Evolutionary conservation across 108 stramenopile species (phyloP), one percentile per base, ranked within the genome.

Genomic region (Licmophora abbreviata): DNA sequence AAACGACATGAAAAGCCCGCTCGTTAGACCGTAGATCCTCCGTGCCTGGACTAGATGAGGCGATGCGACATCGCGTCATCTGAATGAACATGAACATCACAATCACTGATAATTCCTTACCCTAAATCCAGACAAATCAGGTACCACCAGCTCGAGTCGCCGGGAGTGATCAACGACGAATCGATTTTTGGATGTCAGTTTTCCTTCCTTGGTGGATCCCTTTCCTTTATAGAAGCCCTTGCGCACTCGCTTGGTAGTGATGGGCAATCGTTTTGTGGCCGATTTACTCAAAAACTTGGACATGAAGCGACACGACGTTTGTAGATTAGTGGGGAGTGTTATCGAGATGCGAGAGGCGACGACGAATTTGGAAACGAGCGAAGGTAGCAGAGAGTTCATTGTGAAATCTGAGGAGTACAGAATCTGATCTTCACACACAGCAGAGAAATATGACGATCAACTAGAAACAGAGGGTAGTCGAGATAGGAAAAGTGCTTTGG

Each of bases 201-300:
- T 44, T 23, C 89, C 89, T 40, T 91, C 85, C 38, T 76, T 84
- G 3, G 83, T 91, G 31, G 59, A 64, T 45, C 85, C 83, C n/a
- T 87, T 91, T 24, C 89, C 89, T 61, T 91, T 91, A 71, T 91
- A 91, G 58, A 69, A 91, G 11, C 88, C 88, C 61, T 91, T 91
- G 26, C 69, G 58, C 8, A 76, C 89, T 20, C 78, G 70, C 54
- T 91, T 91, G 29, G 83, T 82, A 21, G 70, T 80, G 31, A 91
- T 71, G 3, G 84, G 84, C 48, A 80, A 41, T 38, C 89, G 63
- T 42, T 91, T 91, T 14, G 67, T 48, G 26, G 89, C 89, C 15
- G 83, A 68, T 56, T 85, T 87, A 54, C 72, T 69, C 29, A 91
- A 65, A 44, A 66, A 85, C 63, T 91, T 91, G 40, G 83, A 82